Evolutionary conservation across 1,139 yeast species (phyloP), one percentile per base, ranked within the genome.

Genomic region (Hanseniaspora sp.): DNA sequence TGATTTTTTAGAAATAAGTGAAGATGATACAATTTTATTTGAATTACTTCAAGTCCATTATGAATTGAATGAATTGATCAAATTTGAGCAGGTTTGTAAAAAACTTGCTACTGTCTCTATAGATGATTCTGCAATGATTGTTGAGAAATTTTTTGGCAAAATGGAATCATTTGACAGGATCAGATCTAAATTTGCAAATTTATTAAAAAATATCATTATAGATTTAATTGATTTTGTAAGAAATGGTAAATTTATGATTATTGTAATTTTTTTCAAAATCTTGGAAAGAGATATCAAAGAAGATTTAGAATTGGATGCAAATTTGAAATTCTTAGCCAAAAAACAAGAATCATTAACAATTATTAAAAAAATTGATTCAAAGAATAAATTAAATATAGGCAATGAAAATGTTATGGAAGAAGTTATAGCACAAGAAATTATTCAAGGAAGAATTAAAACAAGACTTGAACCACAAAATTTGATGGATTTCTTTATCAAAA

Each of bases 221-320:
- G 79, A 79, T 56, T 62, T 85, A 46, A 79, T 90, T 3, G 95
- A 86, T 64, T 75, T 83, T 7, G 74, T 83, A 2, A 80, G 84
- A 58, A 80, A 77, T 33, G 83, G 80, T 0, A 86, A 90, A 64
- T 68, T 70, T 35, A 79, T 83, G 33, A 71, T 88, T 59, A 81
- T 86, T 1, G 82, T 80, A 46, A 79, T 92, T 55, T 67, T 86
- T 48, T 80, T 88, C 41, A 83, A 86, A 60, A 77, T 94, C 33
- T 74, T 94, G 44, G 95, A 88, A 58, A 76, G 72, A 59, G 99
- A 94, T 66, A 85, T 84, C 59, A 73, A 76, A 42, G 88, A 85
- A 62, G 98, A 92, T 63, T 67, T 81, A 57, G 81, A 82, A 60
- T 73, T 81, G 35, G 65, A 71, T 67, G 73, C 45, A 74, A 73